phyloP scores from a whole-genome alignment of 2,329 filamentous ascomycete genomes.

The Diplodia mutila region DNA sequence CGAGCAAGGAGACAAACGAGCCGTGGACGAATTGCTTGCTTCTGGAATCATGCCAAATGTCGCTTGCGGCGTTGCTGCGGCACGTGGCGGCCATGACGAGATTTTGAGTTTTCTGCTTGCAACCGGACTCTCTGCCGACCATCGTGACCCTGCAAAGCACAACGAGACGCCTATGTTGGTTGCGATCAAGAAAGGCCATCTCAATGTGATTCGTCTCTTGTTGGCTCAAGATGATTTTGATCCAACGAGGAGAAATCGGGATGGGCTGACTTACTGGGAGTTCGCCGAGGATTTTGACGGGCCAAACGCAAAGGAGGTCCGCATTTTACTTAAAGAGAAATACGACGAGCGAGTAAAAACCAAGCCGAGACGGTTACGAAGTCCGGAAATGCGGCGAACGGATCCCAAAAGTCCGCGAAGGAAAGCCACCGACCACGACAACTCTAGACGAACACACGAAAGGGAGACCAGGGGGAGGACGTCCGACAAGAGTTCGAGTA shows the following conservation, averaged over 20 bases:
- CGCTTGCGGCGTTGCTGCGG: constrained; percentile 86
- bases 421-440: constrained; percentile 20
- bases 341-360: constrained; percentile 62
- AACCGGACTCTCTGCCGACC: constrained; percentile 51
- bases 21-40: constrained; percentile 54
- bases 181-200: constrained; percentile 85
- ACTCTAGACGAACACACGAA: constrained; percentile 38
- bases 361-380: constrained; percentile 20
- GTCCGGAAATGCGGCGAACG: constrained; percentile 28
- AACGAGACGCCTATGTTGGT: constrained; percentile 91
- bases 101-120: constrained; percentile 73
- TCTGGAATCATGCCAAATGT: constrained; percentile 67
- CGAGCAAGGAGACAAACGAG: constrained; percentile 52
- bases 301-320: constrained; percentile 88
- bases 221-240: constrained; percentile 80
- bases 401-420: constrained; percentile 41
- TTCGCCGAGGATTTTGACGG: constrained; percentile 81
- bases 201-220: constrained; percentile 80
- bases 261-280: constrained; percentile 82
- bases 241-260: constrained; percentile 72
- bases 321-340: constrained; percentile 75
- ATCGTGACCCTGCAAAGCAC: constrained; percentile 71
- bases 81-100: constrained; percentile 86
- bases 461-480: constrained; percentile 31
- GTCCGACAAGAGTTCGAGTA: constrained; percentile 18